A percentile compares a stretch with the other conserved stretches of the same genome.
Conservation (phyloP, 1,139 yeast genomes). For the Keqinozyma sinolaborantium region DNA sequence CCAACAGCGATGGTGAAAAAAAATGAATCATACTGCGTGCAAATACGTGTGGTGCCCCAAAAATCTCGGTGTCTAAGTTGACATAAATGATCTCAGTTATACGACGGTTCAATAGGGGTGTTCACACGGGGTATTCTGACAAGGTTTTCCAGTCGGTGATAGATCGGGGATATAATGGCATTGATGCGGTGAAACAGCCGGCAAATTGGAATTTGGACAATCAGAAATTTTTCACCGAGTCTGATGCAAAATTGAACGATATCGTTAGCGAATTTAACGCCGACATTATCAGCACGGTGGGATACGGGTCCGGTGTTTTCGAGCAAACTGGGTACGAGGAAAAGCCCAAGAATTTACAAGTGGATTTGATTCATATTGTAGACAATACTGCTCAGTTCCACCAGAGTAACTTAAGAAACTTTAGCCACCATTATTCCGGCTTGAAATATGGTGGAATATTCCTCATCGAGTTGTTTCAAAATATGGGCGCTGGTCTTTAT, state of each 20-base stretch:
- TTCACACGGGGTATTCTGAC: slow-evolving; percentile 25
- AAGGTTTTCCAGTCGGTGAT: slow-evolving; percentile 25
- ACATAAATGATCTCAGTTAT: too few relatives aligned
- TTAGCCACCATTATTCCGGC: slow-evolving; percentile 74
- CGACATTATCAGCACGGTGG: slow-evolving; percentile 61
- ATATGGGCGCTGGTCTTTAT: slow-evolving; percentile 86
- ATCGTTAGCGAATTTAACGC: slow-evolving; percentile 60
- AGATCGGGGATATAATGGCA: slow-evolving; percentile 24
- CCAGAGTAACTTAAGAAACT: slow-evolving; percentile 57
- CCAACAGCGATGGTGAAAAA: background rate
- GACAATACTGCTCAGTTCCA: slow-evolving; percentile 76
- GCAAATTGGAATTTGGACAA: slow-evolving; percentile 31
- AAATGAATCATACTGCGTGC: background rate
- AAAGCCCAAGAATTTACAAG: slow-evolving; percentile 50
- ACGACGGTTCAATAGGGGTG: too few relatives aligned
- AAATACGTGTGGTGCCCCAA: background rate
- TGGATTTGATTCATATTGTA: slow-evolving; percentile 86
- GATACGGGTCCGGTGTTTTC: slow-evolving; percentile 95
- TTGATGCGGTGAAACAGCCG: slow-evolving; percentile 22
- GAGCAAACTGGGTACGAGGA: slow-evolving; percentile 59
- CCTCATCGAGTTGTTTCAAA: slow-evolving; percentile 57
- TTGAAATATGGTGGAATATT: slow-evolving; percentile 59
- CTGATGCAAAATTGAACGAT: slow-evolving; percentile 42
- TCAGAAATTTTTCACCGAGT: slow-evolving; percentile 50
- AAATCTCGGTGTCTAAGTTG: background rate